Evolutionary conservation across 2,329 filamentous ascomycete genomes (phyloP), one percentile per base, ranked within the genome.

Genomic region (Graphilbum sp.): DNA sequence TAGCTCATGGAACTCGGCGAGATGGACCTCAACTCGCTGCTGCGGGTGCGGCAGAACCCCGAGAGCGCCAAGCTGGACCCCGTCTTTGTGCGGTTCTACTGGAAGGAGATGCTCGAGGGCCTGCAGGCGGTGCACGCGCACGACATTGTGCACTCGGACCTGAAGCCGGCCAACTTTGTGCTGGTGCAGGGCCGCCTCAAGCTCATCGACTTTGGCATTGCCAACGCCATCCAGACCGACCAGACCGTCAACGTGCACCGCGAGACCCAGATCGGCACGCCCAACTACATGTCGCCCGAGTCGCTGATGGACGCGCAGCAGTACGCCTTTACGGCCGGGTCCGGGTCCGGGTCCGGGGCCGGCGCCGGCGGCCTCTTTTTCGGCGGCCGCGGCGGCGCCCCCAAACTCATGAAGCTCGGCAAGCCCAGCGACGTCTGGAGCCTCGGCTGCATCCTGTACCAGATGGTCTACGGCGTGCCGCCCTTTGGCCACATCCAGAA

Each of bases 41-140:
- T 98, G 46, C 78, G 76, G 27, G 72, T 77, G 46, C 75, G 77
- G 10, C 63, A 83, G 50, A 83, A 77, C 50, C 71, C 67, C 0
- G 79, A 86, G 43, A 73, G 80, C 38, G 73, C 82, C 30, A 72
- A 69, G 42, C 79, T 98, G 43, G 90, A 98, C 53, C 70, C 84
- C 2, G 82, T 80, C 38, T 95, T 96, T 55, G 85, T 90, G 12
- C 80, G 90, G n/a, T 92, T 83, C 59, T 94, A 94, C 64, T 98
- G 90, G 90, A 90, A 93, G 57, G 90, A 98, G 60, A 98, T 98
- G 90, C 76, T 98, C 16, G 86, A 94, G 56, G 96, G 90, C 54
- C 75, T 98, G 6, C 74, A 83, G 47, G 75, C 88, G 1, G 86
- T 98, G 1, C 90, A 98, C 54, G 72, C 80, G 12, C 69, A 79